A percentile compares a stretch with the other conserved stretches of the same genome.
These are phyloP conservation scores for Saccharomycopsis fodiens DNA, from an alignment of 805 yeast species.

Conservation along the genomic window DNA sequence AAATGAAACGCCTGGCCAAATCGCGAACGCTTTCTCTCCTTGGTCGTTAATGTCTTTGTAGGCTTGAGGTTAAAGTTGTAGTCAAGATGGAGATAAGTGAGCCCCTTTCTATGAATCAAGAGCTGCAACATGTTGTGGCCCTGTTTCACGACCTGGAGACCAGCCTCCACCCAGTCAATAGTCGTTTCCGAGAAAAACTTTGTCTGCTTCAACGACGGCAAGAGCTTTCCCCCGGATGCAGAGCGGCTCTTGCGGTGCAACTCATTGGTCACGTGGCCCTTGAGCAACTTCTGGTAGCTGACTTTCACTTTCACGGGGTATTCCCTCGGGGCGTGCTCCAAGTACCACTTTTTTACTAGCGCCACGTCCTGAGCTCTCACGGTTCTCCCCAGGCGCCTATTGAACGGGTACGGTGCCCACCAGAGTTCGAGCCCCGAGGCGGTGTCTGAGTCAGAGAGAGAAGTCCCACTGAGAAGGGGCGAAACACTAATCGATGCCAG, in stretches of 20 bases:
- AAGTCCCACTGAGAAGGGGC: constrained; percentile 46
- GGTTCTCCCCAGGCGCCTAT: constrained; percentile 61
- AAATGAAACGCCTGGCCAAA: constrained; percentile 96
- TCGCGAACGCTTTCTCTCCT: constrained; percentile 90
- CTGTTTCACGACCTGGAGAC: constrained; percentile 85
- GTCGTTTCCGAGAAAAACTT: constrained; percentile 87
- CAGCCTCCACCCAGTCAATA: constrained; percentile 98
- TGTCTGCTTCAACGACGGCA: constrained; percentile 64
- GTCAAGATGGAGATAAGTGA: constrained; percentile 88
- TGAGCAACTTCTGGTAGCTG: constrained; percentile 85
- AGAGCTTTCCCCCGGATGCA: constrained; percentile 46
- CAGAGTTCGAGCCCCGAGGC: constrained; percentile 60
- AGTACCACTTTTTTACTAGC: constrained; percentile 73
- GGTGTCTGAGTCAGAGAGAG: constrained; percentile 39
- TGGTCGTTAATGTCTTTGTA: constrained; percentile 90
- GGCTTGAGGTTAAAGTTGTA: constrained; percentile 95
- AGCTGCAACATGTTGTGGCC: constrained; percentile 91
- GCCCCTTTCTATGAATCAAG: constrained; percentile 81
- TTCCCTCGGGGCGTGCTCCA: constrained; percentile 51
- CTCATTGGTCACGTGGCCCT: constrained; percentile 63
- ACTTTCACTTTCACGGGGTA: constrained; percentile 73
- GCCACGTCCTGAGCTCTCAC: constrained; percentile 89
- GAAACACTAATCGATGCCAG: constrained; percentile 33
- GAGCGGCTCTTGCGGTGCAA: constrained; percentile 41
- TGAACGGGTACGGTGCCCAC: constrained; percentile 83